A percentile compares a stretch with the other conserved stretches of the same genome.
phyloP scores from a whole-genome alignment of 202 grass and related monocot species.

The Elaeis oleifera region DNA sequence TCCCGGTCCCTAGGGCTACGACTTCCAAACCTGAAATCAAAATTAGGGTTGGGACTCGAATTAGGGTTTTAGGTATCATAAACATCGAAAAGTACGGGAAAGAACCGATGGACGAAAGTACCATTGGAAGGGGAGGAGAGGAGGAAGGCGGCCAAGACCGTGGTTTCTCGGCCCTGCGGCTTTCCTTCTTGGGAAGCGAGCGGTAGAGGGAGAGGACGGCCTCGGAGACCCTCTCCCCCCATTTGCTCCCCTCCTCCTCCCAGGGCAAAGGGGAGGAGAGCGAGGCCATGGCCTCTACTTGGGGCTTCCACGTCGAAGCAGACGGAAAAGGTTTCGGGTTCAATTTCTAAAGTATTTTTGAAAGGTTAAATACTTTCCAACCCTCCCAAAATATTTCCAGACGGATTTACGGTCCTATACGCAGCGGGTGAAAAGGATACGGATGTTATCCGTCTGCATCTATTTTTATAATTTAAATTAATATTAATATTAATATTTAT shows the following conservation, averaged over 20 bases:
- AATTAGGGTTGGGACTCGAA: neutral
- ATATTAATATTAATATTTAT: too few species aligned
- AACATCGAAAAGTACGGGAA: neutral
- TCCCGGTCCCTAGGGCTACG: slow-evolving; percentile 58
- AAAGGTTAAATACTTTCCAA: too few species aligned
- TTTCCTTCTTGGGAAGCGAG: slow-evolving; percentile 72
- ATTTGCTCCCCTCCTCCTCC: slow-evolving; percentile 20
- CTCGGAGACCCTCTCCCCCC: slow-evolving; percentile 30
- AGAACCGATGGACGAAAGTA: neutral
- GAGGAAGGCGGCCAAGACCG: slow-evolving; percentile 70
- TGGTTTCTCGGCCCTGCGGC: slow-evolving; percentile 65
- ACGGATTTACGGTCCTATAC: too few species aligned
- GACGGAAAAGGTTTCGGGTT: too few species aligned
- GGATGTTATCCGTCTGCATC: too few species aligned
- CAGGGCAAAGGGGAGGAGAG: slow-evolving; percentile 6
- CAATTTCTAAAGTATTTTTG: too few species aligned
- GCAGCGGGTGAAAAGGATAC: too few species aligned
- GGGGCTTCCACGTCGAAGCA: too few species aligned
- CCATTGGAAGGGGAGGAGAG: slow-evolving; percentile 35
- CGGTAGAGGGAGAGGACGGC: slow-evolving; percentile 37
- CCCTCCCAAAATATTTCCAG: too few species aligned
- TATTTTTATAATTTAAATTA: too few species aligned
- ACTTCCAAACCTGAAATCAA: slow-evolving; percentile 30
- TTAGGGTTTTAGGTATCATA: neutral
- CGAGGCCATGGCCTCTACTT: slow-evolving; percentile 8